Evolutionary conservation across 345 rosid genomes (phyloP), one percentile per base, ranked within the genome.

Genomic region (Psidium friedrichsthalianum): DNA sequence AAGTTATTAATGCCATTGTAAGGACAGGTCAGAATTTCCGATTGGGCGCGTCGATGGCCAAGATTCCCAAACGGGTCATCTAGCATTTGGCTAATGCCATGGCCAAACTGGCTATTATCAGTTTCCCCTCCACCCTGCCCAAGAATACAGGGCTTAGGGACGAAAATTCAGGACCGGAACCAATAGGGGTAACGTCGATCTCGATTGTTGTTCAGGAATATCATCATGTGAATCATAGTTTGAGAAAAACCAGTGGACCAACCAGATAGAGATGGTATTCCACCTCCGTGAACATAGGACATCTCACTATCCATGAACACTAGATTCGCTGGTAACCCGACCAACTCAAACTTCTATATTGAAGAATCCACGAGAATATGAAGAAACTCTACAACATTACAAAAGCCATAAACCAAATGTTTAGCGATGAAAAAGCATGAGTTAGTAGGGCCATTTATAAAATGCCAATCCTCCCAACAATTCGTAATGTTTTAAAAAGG

Each of bases 1-100:
- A 97, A 94, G 90, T 95, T 94, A 64, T 95, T 94, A 64, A 97
- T 91, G 90, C 96, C 99, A 69, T 4, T 69, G 87, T 97, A 98
- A 49, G 99, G 98, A 18, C 95, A 95, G 69, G 94, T 95, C 32
- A 97, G 95, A 86, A 97, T 96, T 81, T 97, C 99, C 0, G 99
- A 97, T 87, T 96, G 98, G 74, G 98, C 97, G 51, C 99, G 94
- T 36, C 99, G 96, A n/a, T 97, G 99, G 36, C 99, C 98, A 51
- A 91, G 56, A 56, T 93, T 94, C 97, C 90, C 95, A 1, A 92
- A 93, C 29, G 99, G 99, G 58, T 94, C 93, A 88, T 95, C 99
- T 2, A 94, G 89, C 99, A 97, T 94, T 87, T 93, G 93, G 89
- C 97, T 95, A 53, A 97, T 90, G 55, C 95, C 99, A 88, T 92